Evolutionary conservation across 306 rosid species (phyloP).

Genomic region (Vigna radiata): DNA sequence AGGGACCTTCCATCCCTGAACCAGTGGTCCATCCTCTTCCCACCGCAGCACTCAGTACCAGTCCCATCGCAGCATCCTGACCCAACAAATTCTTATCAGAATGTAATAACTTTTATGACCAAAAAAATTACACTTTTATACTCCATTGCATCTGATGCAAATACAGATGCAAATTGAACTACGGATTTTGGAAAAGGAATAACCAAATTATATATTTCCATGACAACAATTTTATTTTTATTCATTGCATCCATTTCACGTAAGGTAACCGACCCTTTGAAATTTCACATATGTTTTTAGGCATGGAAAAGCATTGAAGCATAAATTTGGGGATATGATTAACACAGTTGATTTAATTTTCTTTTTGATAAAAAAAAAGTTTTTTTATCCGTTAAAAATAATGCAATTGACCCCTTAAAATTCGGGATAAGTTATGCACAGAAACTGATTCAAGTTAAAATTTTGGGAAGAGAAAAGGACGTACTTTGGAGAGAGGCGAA

Average conservation of each 20-base stretch:
- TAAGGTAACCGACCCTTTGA: not conserved
- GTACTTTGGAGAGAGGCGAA: conserved; percentile 82
- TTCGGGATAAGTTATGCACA: not conserved
- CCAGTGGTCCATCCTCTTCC: conserved; percentile 99
- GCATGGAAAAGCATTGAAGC: conserved; percentile 3
- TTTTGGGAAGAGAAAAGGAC: conserved; percentile 12
- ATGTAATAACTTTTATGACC: not conserved
- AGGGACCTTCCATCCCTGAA: conserved; percentile 98
- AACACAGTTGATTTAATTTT: not conserved
- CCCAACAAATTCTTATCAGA: conserved; percentile 23
- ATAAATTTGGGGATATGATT: conserved; percentile 5
- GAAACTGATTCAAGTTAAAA: not conserved
- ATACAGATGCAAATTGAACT: not conserved
- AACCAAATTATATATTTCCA: not conserved
- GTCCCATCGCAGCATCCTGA: conserved; percentile 96
- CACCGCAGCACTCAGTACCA: conserved; percentile 84
- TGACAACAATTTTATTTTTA: not conserved
- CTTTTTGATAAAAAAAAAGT: not conserved
- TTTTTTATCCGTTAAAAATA: not conserved
- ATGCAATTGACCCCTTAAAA: not conserved
- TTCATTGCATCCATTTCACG: not conserved
- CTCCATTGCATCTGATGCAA: not conserved
- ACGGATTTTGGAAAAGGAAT: conserved; percentile 4
- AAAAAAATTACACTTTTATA: not conserved
- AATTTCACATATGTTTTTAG: not conserved